These are phyloP conservation scores for Blastocystis hominis DNA, from an alignment of 352 stramenopile species.

Conservation along the genomic window DNA sequence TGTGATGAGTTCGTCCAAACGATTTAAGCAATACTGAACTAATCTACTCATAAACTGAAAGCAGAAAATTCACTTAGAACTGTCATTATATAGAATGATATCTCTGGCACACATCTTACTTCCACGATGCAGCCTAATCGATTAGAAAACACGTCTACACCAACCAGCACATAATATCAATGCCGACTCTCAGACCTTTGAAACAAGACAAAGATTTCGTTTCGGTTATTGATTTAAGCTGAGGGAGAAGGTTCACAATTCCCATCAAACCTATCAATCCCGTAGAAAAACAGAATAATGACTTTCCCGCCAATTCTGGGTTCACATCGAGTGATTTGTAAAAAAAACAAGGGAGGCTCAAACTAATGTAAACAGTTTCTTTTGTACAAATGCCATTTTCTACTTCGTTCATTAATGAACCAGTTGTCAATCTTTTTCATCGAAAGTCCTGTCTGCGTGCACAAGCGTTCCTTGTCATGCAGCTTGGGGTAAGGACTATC, in stretches of 20 bases:
- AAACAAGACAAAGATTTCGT: not conserved
- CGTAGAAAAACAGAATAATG: not conserved
- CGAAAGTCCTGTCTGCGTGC: not conserved
- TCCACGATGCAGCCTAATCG: constrained; percentile 75
- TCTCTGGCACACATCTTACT: constrained; percentile 75
- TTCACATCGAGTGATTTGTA: too few relatives aligned
- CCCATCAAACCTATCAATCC: not conserved
- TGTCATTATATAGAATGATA: constrained; percentile 66
- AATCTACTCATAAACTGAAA: constrained; percentile 61
- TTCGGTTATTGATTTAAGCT: not conserved
- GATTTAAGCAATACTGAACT: constrained; percentile 75
- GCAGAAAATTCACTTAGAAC: constrained; percentile 39
- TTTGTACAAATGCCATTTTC: constrained; percentile 46
- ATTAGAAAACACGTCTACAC: constrained; percentile 58
- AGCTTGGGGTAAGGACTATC: not conserved
- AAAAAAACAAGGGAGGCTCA: not conserved
- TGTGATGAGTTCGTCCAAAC: constrained; percentile 74
- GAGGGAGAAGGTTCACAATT: constrained; percentile 13
- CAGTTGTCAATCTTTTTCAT: constrained; percentile 47
- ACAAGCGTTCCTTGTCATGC: constrained; percentile 10
- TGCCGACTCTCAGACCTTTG: not conserved
- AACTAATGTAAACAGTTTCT: not conserved
- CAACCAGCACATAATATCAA: constrained; percentile 61
- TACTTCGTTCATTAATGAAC: constrained; percentile 49
- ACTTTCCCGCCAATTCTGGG: not conserved